Evolutionary conservation across 2,329 filamentous ascomycete genomes (phyloP).

Genomic region (Botryosphaeria agaves): DNA sequence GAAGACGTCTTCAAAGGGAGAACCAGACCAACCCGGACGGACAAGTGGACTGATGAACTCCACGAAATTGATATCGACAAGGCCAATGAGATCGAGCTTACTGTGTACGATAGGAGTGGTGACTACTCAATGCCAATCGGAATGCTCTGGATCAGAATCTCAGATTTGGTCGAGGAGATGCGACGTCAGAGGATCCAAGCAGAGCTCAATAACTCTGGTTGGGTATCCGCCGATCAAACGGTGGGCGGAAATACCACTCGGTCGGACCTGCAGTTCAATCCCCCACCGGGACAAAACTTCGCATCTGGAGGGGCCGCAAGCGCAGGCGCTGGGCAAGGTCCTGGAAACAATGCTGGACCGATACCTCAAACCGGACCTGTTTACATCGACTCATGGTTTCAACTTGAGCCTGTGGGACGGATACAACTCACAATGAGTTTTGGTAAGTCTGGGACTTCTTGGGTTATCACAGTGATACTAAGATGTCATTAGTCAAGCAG

Average conservation of each 20-base stretch:
- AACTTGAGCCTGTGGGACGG: conserved; percentile 80
- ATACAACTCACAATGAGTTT: conserved; percentile 89
- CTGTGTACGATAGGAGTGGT: conserved; percentile 84
- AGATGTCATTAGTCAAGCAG: conserved; percentile 47
- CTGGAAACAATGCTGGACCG: conserved; percentile 17
- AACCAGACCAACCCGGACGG: conserved; percentile 68
- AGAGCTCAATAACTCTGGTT: conserved; percentile 84
- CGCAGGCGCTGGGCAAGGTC: conserved; percentile 20
- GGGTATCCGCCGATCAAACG: conserved; percentile 97
- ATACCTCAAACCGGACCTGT: conserved; percentile 35
- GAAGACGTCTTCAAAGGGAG: conserved; percentile 84
- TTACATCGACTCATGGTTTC: conserved; percentile 87
- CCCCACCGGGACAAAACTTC: conserved; percentile 25
- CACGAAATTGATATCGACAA: conserved; percentile 94
- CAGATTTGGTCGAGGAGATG: conserved; percentile 95
- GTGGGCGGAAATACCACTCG: conserved; percentile 36
- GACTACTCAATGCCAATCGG: conserved; percentile 87
- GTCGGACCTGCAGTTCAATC: conserved; percentile 36
- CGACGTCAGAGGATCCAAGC: conserved; percentile 92
- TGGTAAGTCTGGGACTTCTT: conserved; percentile 21
- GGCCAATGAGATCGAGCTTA: conserved; percentile 95
- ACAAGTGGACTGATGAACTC: conserved; percentile 81
- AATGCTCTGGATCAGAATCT: conserved; percentile 90
- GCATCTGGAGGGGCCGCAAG: conserved; percentile 15
- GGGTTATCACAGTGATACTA: conserved; percentile 8